Base-by-base conservation (phyloP, 441 rosid genomes). In the Aquilaria agallochum region DNA sequence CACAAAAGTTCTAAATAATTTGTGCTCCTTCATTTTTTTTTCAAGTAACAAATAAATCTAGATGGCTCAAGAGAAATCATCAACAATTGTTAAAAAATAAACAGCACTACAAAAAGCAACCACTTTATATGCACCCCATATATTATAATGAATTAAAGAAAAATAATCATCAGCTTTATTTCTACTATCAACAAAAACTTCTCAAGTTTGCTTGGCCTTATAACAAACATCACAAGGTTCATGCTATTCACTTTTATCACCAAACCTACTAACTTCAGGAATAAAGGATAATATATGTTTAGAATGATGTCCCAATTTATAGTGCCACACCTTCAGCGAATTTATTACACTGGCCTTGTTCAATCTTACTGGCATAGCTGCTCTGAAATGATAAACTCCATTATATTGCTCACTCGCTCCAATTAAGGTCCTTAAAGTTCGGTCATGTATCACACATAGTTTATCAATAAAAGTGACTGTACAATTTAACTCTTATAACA, bases 141-240 rank as follows among this genome's bases (percentile, higher is more conserved):
- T 13, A 60, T 71, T 70, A 59, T 58, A 65, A 31, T 71, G 74
- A 3, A 65, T 33, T 11, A 50, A 50, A 13, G 59, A 55, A 55
- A 60, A 71, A 27, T 1, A 15, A 2, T 7, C 50, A 1, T 1
- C 4, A 10, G 64, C 46, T 45, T 58, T 63, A 52, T 31, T 51
- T 2, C n/a, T 15, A 46, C 63, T 69, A 2, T 4, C 2, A 31
- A 46, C 2, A 46, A 69, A 69, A 1, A 11, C 2, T 3, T 20
- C 13, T 9, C 50, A 6, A 0, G 54, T 27, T 44, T 69, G 64
- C 42, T 69, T 69, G 0, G 73, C 57, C 32, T n/a, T 31, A 2
- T 12, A 13, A 31, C 33, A 58, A 63, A 51, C 34, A 11, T 55
- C 53, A 46, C 53, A 63, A 56, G 2, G 6, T 3, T 5, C 6